Evolutionary conservation across 805 yeast species (phyloP).

Genomic region (Saccharomycopsis capsularis): DNA sequence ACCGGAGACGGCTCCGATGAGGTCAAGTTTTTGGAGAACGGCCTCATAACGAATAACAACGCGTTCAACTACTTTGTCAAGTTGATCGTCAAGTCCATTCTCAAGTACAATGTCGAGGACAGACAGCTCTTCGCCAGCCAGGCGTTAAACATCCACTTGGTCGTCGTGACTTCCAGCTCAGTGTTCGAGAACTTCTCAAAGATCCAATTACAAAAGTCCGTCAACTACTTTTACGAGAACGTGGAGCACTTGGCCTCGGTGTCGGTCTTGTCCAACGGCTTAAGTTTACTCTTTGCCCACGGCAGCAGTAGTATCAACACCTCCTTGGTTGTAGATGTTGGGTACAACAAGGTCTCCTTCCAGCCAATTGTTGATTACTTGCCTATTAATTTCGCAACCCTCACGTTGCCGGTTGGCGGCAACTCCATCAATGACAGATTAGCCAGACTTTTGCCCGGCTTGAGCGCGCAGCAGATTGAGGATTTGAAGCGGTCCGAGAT

Average conservation of each 20-base stretch:
- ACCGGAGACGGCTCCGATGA: conserved; percentile 33
- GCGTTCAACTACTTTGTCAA: conserved; percentile 62
- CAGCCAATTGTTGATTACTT: conserved; percentile 74
- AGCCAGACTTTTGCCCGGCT: conserved; percentile 47
- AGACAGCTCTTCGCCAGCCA: conserved; percentile 6
- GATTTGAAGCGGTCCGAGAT: conserved; percentile 66
- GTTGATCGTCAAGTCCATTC: conserved; percentile 40
- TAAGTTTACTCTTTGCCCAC: conserved; percentile 69
- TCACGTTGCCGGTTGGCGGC: conserved; percentile 55
- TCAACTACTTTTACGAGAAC: conserved; percentile 69
- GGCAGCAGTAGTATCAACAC: conserved; percentile 50
- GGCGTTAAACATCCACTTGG: conserved; percentile 52
- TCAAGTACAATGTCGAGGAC: conserved; percentile 28
- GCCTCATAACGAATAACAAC: conserved; percentile 56
- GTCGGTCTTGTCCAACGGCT: conserved; percentile 56
- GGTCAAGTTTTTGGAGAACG: conserved; percentile 57
- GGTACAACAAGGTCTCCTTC: conserved; percentile 66
- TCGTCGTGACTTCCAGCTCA: conserved; percentile 51
- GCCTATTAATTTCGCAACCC: conserved; percentile 48
- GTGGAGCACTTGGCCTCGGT: conserved; percentile 62
- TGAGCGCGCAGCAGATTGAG: conserved; percentile 56
- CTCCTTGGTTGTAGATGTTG: conserved; percentile 74
- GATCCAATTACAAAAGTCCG: conserved; percentile 55
- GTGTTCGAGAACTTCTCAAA: conserved; percentile 51
- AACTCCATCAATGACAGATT: conserved; percentile 50